Evolutionary conservation across 805 yeast genomes (phyloP), one percentile per base, ranked within the genome.

Genomic region (Wickerhamiella azyma): DNA sequence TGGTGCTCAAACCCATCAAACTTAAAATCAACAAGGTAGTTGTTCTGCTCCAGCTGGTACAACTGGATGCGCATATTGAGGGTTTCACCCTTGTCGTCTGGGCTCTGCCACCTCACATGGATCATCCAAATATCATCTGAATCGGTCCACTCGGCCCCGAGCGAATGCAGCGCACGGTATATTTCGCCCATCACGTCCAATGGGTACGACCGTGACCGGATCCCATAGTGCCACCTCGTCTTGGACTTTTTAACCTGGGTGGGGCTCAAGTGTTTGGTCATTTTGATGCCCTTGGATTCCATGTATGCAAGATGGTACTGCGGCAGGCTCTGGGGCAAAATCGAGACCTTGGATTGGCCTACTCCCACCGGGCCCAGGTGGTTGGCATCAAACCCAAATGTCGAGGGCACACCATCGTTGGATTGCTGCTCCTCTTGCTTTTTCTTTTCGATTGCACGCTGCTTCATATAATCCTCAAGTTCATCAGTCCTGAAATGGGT

Each of bases 141-240:
- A 0, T 88, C 76, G 6, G 97, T 96, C 97, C 97, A 92, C 63
- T 92, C 96, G 0, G 97, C 97, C 1, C 96, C 96, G 46, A 92
- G 67, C 57, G 84, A 85, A 64, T 84, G 84, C 59, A 92, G 70
- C 1, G 97, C 97, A 40, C 96, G 72, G 65, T 92, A 92, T 38
- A 92, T 88, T 61, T 92, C 98, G 24, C 96, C 96, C 97, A 92
- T 92, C 3, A 92, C 98, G 63, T 92, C 98, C 55, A 92, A 70
- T 29, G 98, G 97, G 60, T 92, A 92, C 1, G 96, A 85, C 57
- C 96, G 73, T 8, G 96, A 85, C 60, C 98, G 72, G 50, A 92
- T 92, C 53, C 98, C 98, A 60, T 92, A 92, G 68, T 92, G 98
- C 98, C 98, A 92, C 64, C 94, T 78, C 6, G 95, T 85, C 64